Conservation (phyloP, 2,329 filamentous ascomycete species). For the Talaromyces verruculosus region DNA sequence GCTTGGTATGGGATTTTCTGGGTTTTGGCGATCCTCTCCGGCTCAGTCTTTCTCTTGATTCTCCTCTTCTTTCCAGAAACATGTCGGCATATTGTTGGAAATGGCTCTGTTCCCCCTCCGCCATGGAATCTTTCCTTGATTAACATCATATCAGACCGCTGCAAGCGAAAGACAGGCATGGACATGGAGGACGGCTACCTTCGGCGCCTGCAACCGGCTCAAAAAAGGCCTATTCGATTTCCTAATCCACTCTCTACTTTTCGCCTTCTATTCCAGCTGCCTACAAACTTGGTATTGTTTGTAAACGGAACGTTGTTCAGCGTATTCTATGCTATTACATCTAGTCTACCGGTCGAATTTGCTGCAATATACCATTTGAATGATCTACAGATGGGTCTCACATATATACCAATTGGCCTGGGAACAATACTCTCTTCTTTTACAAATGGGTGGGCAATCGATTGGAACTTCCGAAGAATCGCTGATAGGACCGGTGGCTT, state of each 20-base stretch:
- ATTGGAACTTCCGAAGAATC: neutral
- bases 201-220: neutral
- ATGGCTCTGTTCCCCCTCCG: conserved; percentile 41
- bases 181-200: neutral
- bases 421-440: neutral
- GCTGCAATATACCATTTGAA: neutral
- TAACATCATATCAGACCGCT: neutral
- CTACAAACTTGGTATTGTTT: neutral
- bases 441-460: neutral
- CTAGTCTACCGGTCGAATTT: neutral
- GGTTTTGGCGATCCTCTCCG: conserved; percentile 43
- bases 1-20: conserved; percentile 44
- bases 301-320: neutral
- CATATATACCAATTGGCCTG: neutral
- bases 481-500: neutral
- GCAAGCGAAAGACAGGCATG: neutral
- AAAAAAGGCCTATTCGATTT: neutral
- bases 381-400: neutral
- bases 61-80: conserved; percentile 47
- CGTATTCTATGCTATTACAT: neutral
- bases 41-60: conserved; percentile 39
- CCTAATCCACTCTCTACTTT: neutral
- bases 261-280: neutral
- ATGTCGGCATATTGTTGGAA: conserved; percentile 40
- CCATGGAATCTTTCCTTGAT: conserved; percentile 24